These are phyloP conservation scores for Lignosus rhinocerotis DNA, from an alignment of 1,284 basidiomycete genomes.

Conservation along the genomic window DNA sequence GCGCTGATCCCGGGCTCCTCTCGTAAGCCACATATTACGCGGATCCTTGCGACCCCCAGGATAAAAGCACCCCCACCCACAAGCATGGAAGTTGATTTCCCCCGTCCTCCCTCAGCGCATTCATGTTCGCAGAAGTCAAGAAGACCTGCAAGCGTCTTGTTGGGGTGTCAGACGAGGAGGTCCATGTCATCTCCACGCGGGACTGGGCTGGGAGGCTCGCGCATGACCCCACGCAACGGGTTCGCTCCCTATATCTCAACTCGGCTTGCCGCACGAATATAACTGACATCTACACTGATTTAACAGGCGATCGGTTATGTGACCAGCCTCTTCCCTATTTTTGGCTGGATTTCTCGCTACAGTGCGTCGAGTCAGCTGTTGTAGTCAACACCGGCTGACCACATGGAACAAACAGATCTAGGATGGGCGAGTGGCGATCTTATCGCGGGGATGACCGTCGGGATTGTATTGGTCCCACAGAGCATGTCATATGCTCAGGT, in stretches of 20 bases:
- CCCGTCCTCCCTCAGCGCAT: slow-evolving; percentile 10
- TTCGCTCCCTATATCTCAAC: slow-evolving; percentile 9
- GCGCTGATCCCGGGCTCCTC: slow-evolving; percentile 17
- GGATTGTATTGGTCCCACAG: slow-evolving; percentile 88
- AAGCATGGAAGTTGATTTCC: slow-evolving; percentile 5
- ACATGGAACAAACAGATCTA: slow-evolving; percentile 43
- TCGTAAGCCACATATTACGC: slow-evolving; percentile 18
- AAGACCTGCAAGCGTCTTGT: slow-evolving; percentile 55
- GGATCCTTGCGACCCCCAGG: neutral
- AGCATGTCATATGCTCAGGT: slow-evolving; percentile 79
- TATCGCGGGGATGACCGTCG: slow-evolving; percentile 87
- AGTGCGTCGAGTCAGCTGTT: slow-evolving; percentile 45
- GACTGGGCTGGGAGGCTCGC: slow-evolving; percentile 47
- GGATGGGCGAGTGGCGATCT: slow-evolving; percentile 79
- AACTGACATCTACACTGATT: neutral
- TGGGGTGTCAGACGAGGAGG: slow-evolving; percentile 55
- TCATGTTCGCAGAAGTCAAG: slow-evolving; percentile 46
- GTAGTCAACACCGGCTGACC: neutral
- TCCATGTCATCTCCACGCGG: slow-evolving; percentile 52
- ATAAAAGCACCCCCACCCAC: slow-evolving; percentile 8
- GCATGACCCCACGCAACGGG: slow-evolving; percentile 40
- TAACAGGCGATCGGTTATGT: slow-evolving; percentile 60
- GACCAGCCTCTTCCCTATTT: slow-evolving; percentile 74
- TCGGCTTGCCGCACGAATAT: neutral
- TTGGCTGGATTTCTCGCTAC: slow-evolving; percentile 81